Base-by-base conservation (phyloP, 1,139 yeast species). In the Geotrichum cucujoidarum region DNA sequence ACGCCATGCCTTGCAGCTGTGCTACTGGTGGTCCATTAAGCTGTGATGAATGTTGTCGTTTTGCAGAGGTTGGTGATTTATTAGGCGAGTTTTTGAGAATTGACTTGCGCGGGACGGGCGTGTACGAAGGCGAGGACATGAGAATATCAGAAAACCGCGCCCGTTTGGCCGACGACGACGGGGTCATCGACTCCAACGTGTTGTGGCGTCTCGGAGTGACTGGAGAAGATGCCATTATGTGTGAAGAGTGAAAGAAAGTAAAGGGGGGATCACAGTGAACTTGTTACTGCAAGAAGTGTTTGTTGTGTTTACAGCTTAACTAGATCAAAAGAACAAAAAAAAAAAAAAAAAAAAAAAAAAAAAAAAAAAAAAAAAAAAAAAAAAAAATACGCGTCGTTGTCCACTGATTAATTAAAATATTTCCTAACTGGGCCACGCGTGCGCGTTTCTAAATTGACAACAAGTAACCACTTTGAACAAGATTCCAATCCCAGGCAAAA, bases 111-210 rank as follows among this genome's bases (percentile, higher is more conserved):
- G 37, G 45, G 16, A 34, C 32, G 8, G 37, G 33, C n/a, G 16
- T 32, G 25, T 3, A 31, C 21, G 34, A 21, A 8, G 48, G 40
- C 1, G 43, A 21, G 25, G 31, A 40, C 8, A 18, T 27, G 30
- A 45, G 33, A 3, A 40, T 25, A 17, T 45, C 49, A 3, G 49
- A 40, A 17, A 45, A 45, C 16, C 49, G 44, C 11, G 48, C 33
- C 3, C 47, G 36, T 18, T 39, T 45, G 8, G 18, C 2, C 21
- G 43, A 24, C 10, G 46, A 35, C 3, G 45, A 39, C 8, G 45
- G 33, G 30, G 22, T 39, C 5, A 30, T 30, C 25, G 39, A 18
- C 8, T 22, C 24, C 22, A 24, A 33, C 32, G 7, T 38, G 22
- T 41, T 39, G 24, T 24, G n/a, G 18, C 27, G 31, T 17, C 37